A percentile compares a stretch with the other conserved stretches of the same genome.
Conservation (phyloP, 2,329 filamentous ascomycete species). For the Aspergillus amoenus region DNA sequence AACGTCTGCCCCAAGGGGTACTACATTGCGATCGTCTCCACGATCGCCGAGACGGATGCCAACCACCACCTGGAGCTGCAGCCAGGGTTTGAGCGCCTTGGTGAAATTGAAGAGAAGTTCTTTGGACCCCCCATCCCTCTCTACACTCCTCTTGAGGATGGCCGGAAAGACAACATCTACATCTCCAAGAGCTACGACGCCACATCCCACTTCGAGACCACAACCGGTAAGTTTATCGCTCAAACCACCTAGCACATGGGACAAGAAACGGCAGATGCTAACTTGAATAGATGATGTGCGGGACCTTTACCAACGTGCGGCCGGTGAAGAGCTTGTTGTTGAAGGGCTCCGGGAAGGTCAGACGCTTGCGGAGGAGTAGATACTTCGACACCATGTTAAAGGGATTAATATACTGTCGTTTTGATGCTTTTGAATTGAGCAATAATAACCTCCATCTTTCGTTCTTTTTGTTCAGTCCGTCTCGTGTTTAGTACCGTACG, state of each 20-base stretch:
- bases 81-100: conserved; percentile 86
- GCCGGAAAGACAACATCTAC: conserved; percentile 85
- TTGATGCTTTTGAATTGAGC: conserved; percentile 27
- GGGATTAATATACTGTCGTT: conserved; percentile 28
- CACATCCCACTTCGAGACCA: conserved; percentile 95
- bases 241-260: neutral
- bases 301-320: conserved; percentile 83
- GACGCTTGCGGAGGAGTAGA: conserved; percentile 40
- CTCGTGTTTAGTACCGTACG: conserved; percentile 13
- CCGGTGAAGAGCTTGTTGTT: conserved; percentile 82
- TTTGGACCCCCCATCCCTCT: conserved; percentile 90
- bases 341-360: conserved; percentile 78
- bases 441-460: conserved; percentile 28
- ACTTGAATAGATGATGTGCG: conserved; percentile 76
- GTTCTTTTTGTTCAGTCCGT: conserved; percentile 18
- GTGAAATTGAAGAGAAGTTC: conserved; percentile 94
- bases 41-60: conserved; percentile 84
- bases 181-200: conserved; percentile 99
- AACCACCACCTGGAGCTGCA: conserved; percentile 97
- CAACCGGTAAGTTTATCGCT: conserved; percentile 54
- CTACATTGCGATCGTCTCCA: conserved; percentile 98
- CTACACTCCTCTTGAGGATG: conserved; percentile 84
- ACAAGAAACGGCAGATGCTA: conserved; percentile 7
- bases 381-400: conserved; percentile 4
- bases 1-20: conserved; percentile 99